Percentiles rank a stretch among this genome's conserved stretches.
These are phyloP conservation scores for Xanthoparmelia taractica DNA, from an alignment of 495 filamentous ascomycete genomes.

Conservation along the genomic window DNA sequence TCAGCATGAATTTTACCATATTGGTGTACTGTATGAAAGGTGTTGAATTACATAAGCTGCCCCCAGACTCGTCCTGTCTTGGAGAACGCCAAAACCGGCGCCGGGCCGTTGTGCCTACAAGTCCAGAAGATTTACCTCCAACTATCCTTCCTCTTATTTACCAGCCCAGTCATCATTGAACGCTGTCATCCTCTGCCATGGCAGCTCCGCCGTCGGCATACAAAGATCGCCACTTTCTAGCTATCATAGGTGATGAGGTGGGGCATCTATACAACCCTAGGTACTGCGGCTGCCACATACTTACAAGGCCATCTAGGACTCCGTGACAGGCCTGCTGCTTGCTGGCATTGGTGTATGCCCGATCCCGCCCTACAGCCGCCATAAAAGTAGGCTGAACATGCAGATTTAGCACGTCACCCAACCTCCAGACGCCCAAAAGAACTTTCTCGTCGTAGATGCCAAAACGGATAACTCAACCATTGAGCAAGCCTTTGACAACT, in stretches of 20 bases:
- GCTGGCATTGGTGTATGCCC: slow-evolving; percentile 84
- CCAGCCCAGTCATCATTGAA: neutral
- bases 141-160: neutral
- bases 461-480: slow-evolving; percentile 86
- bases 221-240: slow-evolving; percentile 92
- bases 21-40: too few relatives aligned
- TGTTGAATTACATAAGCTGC: neutral
- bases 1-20: neutral
- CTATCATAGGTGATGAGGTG: slow-evolving; percentile 97
- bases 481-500: slow-evolving; percentile 83
- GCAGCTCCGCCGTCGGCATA: slow-evolving; percentile 54
- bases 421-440: slow-evolving; percentile 80
- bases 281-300: slow-evolving; percentile 12
- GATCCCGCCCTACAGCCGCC: slow-evolving; percentile 10
- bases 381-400: slow-evolving; percentile 1
- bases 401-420: slow-evolving; percentile 59
- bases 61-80: too few relatives aligned
- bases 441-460: slow-evolving; percentile 90
- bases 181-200: slow-evolving; percentile 26
- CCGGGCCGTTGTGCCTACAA: too few relatives aligned
- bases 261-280: slow-evolving; percentile 16
- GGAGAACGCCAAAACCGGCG: too few relatives aligned
- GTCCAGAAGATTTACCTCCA: too few relatives aligned
- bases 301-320: slow-evolving; percentile 53
- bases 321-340: slow-evolving; percentile 86